Base-by-base conservation (phyloP, 179 eudicot species). In the Spergularia azorica region DNA sequence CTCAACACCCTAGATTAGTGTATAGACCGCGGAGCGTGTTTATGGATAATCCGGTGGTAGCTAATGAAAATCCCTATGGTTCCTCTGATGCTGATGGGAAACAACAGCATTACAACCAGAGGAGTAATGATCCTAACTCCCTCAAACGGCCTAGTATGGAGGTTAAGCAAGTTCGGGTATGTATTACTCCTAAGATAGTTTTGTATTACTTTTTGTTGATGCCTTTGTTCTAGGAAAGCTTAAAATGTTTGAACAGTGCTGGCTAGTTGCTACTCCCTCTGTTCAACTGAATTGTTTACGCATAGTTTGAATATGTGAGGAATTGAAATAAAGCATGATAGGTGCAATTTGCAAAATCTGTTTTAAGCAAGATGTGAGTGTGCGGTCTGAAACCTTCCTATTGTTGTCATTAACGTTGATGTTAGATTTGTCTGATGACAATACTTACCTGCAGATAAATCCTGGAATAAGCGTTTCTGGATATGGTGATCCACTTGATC, bases 401-500 rank as follows among this genome's bases (percentile, higher is more conserved):
- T 26, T 26, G 32, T 5, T 58, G 9, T 58, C 21, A 15, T n/a
- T 62, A 13, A 9, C 48, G 5, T 21, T 62, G 39, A 11, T 72
- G 32, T 59, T 60, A 26, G 61, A 26, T 41, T 39, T 48, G 38
- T 77, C 46, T 81, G 66, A 80, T 20, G n/a, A 41, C 20, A 56
- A 39, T 56, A 14, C 67, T 75, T 55, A 56, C 51, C 9, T 61
- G 82, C 74, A 80, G 88, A 56, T 17, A 36, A 64, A 71, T 50
- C 66, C 74, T 3, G 64, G 72, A 18, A 63, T 74, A 4, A 60
- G 39, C 67, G 70, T 63, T 38, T 69, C 14, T 32, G 80, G 77
- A 59, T 72, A 75, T 67, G 88, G 69, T 18, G 88, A 78, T 72
- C 88, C 86, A n/a, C 68, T 85, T 20, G 86, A 85, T 26, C 79